These are phyloP conservation scores for Tetrahymena malaccensis DNA, from an alignment of 73 alveolate genomes.

Conservation along the genomic window DNA sequence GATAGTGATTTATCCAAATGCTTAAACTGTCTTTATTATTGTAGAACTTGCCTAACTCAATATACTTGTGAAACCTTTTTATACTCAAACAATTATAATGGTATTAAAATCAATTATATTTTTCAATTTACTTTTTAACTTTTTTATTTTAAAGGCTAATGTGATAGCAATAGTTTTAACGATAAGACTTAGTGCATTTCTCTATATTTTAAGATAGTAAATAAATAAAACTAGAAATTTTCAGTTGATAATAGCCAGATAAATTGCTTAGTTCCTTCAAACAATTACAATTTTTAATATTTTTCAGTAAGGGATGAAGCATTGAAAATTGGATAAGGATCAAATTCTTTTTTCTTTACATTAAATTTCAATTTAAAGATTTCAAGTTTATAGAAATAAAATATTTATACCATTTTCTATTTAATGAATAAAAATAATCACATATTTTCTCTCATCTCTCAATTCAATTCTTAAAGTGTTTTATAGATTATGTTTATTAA, in stretches of 20 bases:
- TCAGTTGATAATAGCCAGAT: neutral
- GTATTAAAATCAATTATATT: neutral
- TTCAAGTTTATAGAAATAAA: neutral
- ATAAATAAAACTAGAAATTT: no score
- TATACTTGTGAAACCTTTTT: neutral
- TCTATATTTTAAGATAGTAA: neutral
- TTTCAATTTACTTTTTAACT: no score
- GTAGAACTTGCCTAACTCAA: neutral
- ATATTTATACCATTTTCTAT: neutral
- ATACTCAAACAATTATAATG: neutral
- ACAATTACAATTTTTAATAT: neutral
- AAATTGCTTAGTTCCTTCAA: neutral
- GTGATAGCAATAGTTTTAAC: neutral
- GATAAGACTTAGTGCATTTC: neutral
- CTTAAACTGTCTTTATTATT: neutral
- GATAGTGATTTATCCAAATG: neutral
- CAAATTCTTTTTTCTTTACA: neutral
- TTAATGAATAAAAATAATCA: neutral
- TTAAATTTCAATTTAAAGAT: no score
- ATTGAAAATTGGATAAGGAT: neutral
- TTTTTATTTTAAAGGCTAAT: neutral
- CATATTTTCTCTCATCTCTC: neutral
- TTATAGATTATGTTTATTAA: no score
- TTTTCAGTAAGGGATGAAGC: neutral
- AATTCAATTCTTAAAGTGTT: neutral